These are phyloP conservation scores for Vanrija humicola DNA, from an alignment of 1,284 basidiomycete genomes.

Conservation along the genomic window DNA sequence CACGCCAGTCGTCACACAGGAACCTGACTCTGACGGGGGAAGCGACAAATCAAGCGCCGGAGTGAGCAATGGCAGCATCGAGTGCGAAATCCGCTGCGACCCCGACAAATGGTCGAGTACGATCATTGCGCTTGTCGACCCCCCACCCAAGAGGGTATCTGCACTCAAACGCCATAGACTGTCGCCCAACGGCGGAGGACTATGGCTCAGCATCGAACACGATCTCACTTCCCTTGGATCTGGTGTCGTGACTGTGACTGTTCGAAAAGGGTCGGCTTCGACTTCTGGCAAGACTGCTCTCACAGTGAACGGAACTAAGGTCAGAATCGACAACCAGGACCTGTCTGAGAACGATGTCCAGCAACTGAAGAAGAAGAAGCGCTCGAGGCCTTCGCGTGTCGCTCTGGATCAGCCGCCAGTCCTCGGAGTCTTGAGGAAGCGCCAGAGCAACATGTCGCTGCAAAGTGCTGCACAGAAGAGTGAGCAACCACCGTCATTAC, in stretches of 20 bases:
- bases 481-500: background rate
- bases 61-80: constrained; percentile 54
- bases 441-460: constrained; percentile 32
- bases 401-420: constrained; percentile 90
- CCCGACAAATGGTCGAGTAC: constrained; percentile 84
- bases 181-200: constrained; percentile 80
- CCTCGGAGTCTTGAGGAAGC: constrained; percentile 61
- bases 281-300: constrained; percentile 65
- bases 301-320: constrained; percentile 82
- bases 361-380: constrained; percentile 73
- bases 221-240: constrained; percentile 71
- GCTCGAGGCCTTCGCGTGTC: constrained; percentile 77
- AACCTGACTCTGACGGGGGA: background rate
- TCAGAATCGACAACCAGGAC: constrained; percentile 86
- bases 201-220: constrained; percentile 95
- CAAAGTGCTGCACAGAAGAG: constrained; percentile 7
- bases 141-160: constrained; percentile 79
- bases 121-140: constrained; percentile 88
- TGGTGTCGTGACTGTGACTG: constrained; percentile 62
- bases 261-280: constrained; percentile 61
- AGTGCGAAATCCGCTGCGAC: constrained; percentile 93
- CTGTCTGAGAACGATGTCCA: constrained; percentile 85
- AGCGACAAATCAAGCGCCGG: background rate
- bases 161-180: constrained; percentile 83
- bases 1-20: background rate